Conservation (phyloP, 768 basidiomycete genomes). For the Russula brevipes region DNA sequence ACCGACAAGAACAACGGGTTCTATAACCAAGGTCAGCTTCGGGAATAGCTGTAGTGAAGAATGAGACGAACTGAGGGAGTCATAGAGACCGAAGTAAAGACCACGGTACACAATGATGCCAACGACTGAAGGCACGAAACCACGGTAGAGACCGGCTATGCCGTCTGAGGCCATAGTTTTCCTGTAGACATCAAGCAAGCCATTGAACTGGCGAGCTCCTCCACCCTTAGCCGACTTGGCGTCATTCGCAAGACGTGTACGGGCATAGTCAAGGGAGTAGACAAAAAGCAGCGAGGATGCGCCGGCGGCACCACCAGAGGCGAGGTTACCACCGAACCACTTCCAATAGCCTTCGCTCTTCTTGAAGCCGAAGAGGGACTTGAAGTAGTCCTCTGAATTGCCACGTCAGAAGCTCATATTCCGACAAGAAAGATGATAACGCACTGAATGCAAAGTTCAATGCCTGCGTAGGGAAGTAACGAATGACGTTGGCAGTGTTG, state of each 20-base stretch:
- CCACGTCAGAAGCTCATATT: conserved; percentile 22
- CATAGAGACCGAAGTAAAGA: conserved; percentile 98
- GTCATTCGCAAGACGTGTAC: conserved; percentile 98
- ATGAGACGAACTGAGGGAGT: conserved; percentile 71
- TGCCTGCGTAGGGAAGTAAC: conserved; percentile 99
- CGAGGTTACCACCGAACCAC: conserved; percentile 98
- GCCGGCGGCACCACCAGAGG: conserved; percentile 99
- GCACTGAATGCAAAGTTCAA: conserved; percentile 99
- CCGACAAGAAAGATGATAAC: conserved; percentile 33
- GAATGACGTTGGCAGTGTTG: conserved; percentile 99
- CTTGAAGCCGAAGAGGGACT: conserved; percentile 98
- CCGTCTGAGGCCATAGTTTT: conserved; percentile 98
- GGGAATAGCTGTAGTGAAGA: neutral
- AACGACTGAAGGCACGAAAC: conserved; percentile 97
- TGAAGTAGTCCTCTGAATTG: conserved; percentile 88
- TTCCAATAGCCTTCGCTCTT: conserved; percentile 96
- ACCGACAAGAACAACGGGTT: conserved; percentile 97
- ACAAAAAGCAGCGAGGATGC: conserved; percentile 98
- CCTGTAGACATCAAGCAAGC: conserved; percentile 92
- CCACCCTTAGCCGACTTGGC: conserved; percentile 95
- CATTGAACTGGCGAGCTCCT: conserved; percentile 96
- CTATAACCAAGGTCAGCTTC: conserved; percentile 38
- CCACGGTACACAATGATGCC: conserved; percentile 99
- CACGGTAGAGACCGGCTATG: conserved; percentile 99
- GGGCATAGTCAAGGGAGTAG: conserved; percentile 98